These are phyloP conservation scores for Thalassiosira ordinaria DNA, from an alignment of 352 stramenopile genomes.

Conservation along the genomic window DNA sequence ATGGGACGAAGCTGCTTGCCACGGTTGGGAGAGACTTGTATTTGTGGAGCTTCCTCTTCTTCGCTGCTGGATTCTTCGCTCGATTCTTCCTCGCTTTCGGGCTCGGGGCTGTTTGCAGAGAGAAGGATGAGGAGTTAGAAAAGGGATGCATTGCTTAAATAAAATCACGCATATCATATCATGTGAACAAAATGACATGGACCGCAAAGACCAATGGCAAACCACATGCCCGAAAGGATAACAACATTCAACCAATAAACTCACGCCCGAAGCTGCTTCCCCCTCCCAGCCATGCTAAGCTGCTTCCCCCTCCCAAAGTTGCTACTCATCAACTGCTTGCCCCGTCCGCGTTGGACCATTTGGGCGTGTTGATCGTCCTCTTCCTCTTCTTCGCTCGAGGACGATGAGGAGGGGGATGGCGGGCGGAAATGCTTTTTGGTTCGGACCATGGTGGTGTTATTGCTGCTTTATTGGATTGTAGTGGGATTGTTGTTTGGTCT, in stretches of 20 bases:
- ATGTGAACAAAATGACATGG: too few relatives aligned
- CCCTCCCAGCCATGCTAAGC: slow-evolving; percentile 52
- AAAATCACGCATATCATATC: too few relatives aligned
- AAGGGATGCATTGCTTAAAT: too few relatives aligned
- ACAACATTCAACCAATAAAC: slow-evolving; percentile 46
- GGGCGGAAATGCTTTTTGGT: slow-evolving; percentile 64
- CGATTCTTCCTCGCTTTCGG: slow-evolving; percentile 56
- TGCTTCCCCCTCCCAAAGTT: slow-evolving; percentile 59
- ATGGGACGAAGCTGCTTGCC: slow-evolving; percentile 67
- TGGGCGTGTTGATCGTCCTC: slow-evolving; percentile 13
- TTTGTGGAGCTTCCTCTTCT: slow-evolving; percentile 39
- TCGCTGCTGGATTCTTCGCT: slow-evolving; percentile 41
- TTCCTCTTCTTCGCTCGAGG: slow-evolving; percentile 45
- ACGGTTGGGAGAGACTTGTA: slow-evolving; percentile 12
- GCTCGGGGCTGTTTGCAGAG: slow-evolving; percentile 37
- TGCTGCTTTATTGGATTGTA: neutral
- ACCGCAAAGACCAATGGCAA: too few relatives aligned
- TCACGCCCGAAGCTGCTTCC: slow-evolving; percentile 75
- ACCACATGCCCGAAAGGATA: too few relatives aligned
- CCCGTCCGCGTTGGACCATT: slow-evolving; percentile 29
- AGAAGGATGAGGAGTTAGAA: too few relatives aligned
- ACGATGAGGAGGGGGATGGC: slow-evolving; percentile 46
- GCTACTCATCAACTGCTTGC: slow-evolving; percentile 58
- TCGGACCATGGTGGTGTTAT: slow-evolving; percentile 40
- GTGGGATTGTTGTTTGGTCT: neutral